Conservation (phyloP, 2,329 filamentous ascomycete genomes). For the Monosporascus cannonballus region DNA sequence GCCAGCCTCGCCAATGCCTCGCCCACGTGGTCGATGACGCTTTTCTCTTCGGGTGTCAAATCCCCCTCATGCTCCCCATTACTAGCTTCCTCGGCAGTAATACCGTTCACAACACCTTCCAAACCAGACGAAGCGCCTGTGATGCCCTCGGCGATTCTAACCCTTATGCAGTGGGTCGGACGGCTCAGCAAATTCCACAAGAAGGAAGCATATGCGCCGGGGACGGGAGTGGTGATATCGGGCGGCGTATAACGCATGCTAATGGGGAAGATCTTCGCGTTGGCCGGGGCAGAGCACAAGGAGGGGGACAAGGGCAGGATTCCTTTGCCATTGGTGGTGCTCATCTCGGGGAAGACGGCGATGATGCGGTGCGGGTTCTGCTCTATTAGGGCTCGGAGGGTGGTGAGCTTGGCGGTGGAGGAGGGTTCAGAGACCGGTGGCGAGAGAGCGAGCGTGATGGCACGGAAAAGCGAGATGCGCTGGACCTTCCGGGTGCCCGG, state of each 20-base stretch:
- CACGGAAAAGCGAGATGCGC: conserved; percentile 68
- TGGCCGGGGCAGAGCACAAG: conserved; percentile 59
- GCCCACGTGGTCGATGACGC: conserved; percentile 69
- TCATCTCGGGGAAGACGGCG: conserved; percentile 88
- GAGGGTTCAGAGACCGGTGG: conserved; percentile 38
- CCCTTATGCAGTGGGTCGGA: conserved; percentile 83
- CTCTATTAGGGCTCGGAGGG: conserved; percentile 56
- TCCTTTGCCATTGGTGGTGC: conserved; percentile 86
- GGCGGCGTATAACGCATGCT: conserved; percentile 83
- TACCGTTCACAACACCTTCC: conserved; percentile 2
- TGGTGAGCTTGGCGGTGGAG: conserved; percentile 49
- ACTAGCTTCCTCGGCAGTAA: conserved; percentile 13
- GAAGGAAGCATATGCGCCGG: conserved; percentile 65
- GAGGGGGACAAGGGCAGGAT: conserved; percentile 79
- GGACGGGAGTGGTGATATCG: conserved; percentile 86
- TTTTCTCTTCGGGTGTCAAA: conserved; percentile 53
- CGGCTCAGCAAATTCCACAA: conserved; percentile 81
- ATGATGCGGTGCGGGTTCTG: conserved; percentile 70
- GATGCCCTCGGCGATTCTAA: conserved; percentile 78
- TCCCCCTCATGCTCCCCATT: conserved; percentile 22
- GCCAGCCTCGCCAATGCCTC: conserved; percentile 85
- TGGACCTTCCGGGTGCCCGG: conserved; percentile 68
- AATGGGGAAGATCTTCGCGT: conserved; percentile 80
- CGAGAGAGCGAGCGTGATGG: conserved; percentile 67
- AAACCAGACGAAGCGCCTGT: conserved; percentile 39